Base-by-base conservation (phyloP, 148 eudicot species). In the Cornus suecica region DNA sequence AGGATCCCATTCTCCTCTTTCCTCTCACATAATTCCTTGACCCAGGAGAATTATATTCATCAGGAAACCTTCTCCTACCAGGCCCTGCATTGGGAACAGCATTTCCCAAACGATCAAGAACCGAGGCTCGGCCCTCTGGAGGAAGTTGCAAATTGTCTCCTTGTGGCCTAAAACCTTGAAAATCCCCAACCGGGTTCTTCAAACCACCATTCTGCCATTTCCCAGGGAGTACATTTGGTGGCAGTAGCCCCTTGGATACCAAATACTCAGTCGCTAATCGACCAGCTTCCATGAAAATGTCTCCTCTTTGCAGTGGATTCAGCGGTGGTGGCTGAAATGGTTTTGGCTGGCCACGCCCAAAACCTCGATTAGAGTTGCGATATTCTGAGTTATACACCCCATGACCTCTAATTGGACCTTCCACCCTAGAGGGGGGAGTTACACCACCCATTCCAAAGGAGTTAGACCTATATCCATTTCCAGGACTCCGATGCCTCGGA, bases 241-340 rank as follows among this genome's bases (percentile, higher is more conserved):
- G 87, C 89, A 96, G 82, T 68, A 91, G 60, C 6, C 98, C 98
- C 75, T 85, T 89, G 45, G 94, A 72, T 72, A 87, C 87, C 83
- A 96, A 84, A 88, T 93, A 96, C 54, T 93, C 97, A 65, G 91
- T 86, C 1, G 99, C 99, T 73, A 93, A 79, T 27, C 82, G 85
- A 75, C 99, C 99, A n/a, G 99, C 99, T 84, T 93, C 98, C 54
- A 89, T 60, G 67, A 96, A 93, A 71, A 93, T 76, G 74, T 93
- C 93, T 22, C 87, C 73, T 72, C 76, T 84, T 32, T 85, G 87
- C 5, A 82, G 67, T 13, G 86, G 83, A 29, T 75, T 84, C 15
- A 83, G 80, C 72, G 76, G 82, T 7, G 86, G 74, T 7, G 84
- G 82, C 68, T 82, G 88, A 72, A 82, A 82, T 26, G 81, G 83